phyloP scores from a whole-genome alignment of 768 basidiomycete genomes.

The Boletus vermiculosoides region DNA sequence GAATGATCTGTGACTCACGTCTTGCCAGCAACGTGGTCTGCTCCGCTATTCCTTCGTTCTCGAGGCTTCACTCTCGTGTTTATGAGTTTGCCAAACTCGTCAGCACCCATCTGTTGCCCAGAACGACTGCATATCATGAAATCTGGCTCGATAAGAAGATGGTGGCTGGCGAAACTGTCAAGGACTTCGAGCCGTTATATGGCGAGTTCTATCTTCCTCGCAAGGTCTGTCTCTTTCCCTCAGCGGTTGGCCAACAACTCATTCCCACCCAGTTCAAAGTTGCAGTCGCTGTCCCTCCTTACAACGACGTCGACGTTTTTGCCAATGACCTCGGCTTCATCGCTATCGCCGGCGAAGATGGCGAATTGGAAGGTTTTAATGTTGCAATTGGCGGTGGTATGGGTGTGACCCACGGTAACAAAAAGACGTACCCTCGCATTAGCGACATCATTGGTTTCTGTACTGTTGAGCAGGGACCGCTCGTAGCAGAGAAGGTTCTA shows the following conservation, averaged over 20 bases:
- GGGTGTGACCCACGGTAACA: conserved; percentile 99
- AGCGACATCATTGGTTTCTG: conserved; percentile 92
- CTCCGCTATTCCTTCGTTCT: conserved; percentile 86
- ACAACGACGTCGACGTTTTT: conserved; percentile 95
- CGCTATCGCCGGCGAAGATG: conserved; percentile 76
- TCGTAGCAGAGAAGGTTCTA: conserved; percentile 92
- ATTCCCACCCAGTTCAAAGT: conserved; percentile 78
- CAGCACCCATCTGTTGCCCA: conserved; percentile 84
- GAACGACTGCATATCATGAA: conserved; percentile 94
- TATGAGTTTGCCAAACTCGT: conserved; percentile 81
- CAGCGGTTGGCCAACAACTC: not conserved
- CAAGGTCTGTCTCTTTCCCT: conserved; percentile 55
- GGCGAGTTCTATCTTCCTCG: conserved; percentile 96
- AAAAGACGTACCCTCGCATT: conserved; percentile 95
- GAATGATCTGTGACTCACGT: conserved; percentile 4
- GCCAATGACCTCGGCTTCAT: conserved; percentile 97
- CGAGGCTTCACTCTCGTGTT: conserved; percentile 81
- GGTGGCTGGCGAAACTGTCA: conserved; percentile 89
- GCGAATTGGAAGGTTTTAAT: conserved; percentile 88
- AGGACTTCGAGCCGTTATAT: conserved; percentile 96
- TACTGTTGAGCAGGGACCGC: conserved; percentile 77
- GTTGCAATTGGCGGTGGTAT: conserved; percentile 94
- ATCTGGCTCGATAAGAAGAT: conserved; percentile 99
- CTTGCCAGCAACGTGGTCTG: conserved; percentile 77
- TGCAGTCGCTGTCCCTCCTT: conserved; percentile 93